Base-by-base conservation (phyloP, 2,329 filamentous ascomycete genomes). In the Fusarium abutilonis region DNA sequence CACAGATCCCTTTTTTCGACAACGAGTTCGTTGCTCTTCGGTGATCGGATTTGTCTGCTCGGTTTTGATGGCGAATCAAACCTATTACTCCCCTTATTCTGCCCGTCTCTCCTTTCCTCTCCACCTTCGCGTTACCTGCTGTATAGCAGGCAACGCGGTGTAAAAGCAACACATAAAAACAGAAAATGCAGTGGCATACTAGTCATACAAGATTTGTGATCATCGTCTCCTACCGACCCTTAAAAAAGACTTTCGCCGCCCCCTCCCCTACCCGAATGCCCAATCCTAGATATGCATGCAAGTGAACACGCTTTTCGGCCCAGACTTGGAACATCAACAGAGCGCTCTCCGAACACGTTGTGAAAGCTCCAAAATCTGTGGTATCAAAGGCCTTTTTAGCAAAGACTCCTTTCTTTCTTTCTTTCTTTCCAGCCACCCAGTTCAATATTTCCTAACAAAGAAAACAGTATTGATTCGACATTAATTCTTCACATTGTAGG, bases 261-360 rank as follows among this genome's bases (percentile, higher is more conserved):
- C 40, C 67, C 61, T 64, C 54, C 67, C 62, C 64, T 68, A 64
- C 55, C 63, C 61, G 67, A 54, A 74, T 74, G 70, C 69, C 73
- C 63, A 64, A 70, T 74, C 76, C 74, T 74, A 73, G 73, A 74
- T 73, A 78, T 79, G 77, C 73, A 77, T 74, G 74, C 71, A 76
- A 72, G 75, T 69, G 63, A 74, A 76, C 68, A 74, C 70, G 72
- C 73, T 79, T 79, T 79, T 79, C 69, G 71, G 70, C 69, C 71
- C 64, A 60, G 63, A 60, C 68, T 74, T 67, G 69, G 66, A 66
- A 66, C 64, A 56, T 69, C 69, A 72, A 74, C 68, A 71, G 69
- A 69, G 68, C 49, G 31, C 68, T 70, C 65, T 75, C 71, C 72
- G 71, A 72, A 71, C 73, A 73, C 67, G 41, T 46, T 56, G 52